Evolutionary conservation across 2,329 filamentous ascomycete species (phyloP).

Genomic region (Phialemoniopsis sp.): DNA sequence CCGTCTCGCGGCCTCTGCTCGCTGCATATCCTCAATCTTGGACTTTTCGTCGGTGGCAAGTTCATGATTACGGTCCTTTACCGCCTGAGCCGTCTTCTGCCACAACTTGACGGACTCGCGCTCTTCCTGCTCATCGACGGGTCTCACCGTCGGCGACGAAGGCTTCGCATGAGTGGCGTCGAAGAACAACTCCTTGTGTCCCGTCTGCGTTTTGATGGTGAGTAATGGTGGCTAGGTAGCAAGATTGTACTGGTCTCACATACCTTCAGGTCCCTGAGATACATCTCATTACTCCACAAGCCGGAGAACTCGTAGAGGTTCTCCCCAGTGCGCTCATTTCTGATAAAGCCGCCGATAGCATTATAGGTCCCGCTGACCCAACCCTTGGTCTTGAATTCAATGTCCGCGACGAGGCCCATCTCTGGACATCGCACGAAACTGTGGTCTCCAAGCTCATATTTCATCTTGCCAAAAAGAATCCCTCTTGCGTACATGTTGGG

Average conservation of each 20-base stretch:
- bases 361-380: slow-evolving; percentile 97
- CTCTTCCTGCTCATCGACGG: slow-evolving; percentile 81
- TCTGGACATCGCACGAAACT: slow-evolving; percentile 91
- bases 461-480: slow-evolving; percentile 98
- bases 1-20: slow-evolving; percentile 80
- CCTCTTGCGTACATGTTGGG: slow-evolving; percentile 99
- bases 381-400: slow-evolving; percentile 98
- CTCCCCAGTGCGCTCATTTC: slow-evolving; percentile 81
- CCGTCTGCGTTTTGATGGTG: slow-evolving; percentile 54
- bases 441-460: slow-evolving; percentile 96
- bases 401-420: slow-evolving; percentile 77
- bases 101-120: slow-evolving; percentile 88
- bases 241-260: no score
- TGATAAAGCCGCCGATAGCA: slow-evolving; percentile 88
- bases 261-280: slow-evolving; percentile 76
- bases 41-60: slow-evolving; percentile 92
- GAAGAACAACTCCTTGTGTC: slow-evolving; percentile 86
- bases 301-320: slow-evolving; percentile 88
- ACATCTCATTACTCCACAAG: slow-evolving; percentile 93
- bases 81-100: slow-evolving; percentile 74
- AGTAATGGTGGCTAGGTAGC: no score
- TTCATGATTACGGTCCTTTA: slow-evolving; percentile 82
- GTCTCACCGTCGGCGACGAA: slow-evolving; percentile 67
- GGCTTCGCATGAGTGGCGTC: slow-evolving; percentile 77
- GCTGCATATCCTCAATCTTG: slow-evolving; percentile 89